Evolutionary conservation across 2,329 filamentous ascomycete genomes (phyloP), one percentile per base, ranked within the genome.

Genomic region (Purpureocillium lavendulum): DNA sequence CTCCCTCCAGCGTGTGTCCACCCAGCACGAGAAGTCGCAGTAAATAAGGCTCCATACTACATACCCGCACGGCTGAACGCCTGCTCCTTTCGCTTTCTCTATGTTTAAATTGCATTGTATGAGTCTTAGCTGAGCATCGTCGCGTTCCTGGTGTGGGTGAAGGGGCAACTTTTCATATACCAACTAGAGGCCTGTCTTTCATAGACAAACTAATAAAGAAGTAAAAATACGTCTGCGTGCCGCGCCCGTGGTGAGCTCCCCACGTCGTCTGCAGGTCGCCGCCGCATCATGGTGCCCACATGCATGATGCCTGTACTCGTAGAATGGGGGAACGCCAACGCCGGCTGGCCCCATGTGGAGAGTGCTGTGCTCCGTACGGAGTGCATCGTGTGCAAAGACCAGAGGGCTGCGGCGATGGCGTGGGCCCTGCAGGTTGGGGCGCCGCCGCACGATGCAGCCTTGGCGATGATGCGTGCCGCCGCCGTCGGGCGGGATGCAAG

Each of bases 11-110:
- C 84, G 87, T 66, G 85, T 92, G 50, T 90, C 87, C 40, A 92
- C 84, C 45, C 85, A 92, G 69, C 87, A 94, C 72, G 87, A 94
- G 73, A 90, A 89, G 75, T 84, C 80, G 51, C 71, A 80, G 65
- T 89, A 83, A 62, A 61, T 57, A 52, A 40, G 44, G 52, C 45
- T 42, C 42, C 40, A 51, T 54, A 49, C 52, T 57, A 60, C 59
- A 64, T 65, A 64, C 57, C 60, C 59, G 57, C 54, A 53, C 41
- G 52, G 50, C 51, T 47, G 55, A 56, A 50, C 43, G 51, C 56
- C 52, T 58, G 58, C 49, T 51, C 54, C 55, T 58, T 62, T 63
- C 56, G 51, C 54, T 51, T 64, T 63, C 53, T 52, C 49, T 50
- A 46, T 60, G 58, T 63, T 57, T 53, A 61, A 62, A 60, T 61